Base-by-base conservation (phyloP, 2,329 filamentous ascomycete species). In the Acrocalymma vagum region DNA sequence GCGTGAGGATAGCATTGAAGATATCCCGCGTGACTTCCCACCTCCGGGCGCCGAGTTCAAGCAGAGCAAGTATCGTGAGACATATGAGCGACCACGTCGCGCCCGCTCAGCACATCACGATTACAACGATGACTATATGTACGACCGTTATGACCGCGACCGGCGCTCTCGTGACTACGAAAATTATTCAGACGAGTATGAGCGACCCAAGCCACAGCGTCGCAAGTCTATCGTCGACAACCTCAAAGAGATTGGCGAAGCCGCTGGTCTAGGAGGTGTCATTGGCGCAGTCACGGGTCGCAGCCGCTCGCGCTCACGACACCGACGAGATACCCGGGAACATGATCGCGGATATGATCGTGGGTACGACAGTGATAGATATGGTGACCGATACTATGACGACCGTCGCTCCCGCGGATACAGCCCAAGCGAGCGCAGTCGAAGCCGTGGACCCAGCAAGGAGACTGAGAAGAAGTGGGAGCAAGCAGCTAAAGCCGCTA, bases 401-500 rank as follows among this genome's bases (percentile, higher is more conserved):
- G 60, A 61, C 30, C 55, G 45, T 67, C 70, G 44, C 57, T 70
- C 52, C 53, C 53, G 62, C 51, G 50, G 80, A 15, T 82, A 82
- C 43, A 79, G 80, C 50, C 82, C 80, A 21, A 73, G 77, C 39
- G 77, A 79, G 28, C 74, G 78, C 41, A 76, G 75, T 46, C 62
- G 62, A 26, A 61, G 57, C 53, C 76, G 76, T 50, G 78, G 76
- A 26, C 73, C 70, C 64, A 76, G 68, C 52, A 67, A 69, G 55
- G n/a, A n/a, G n/a, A n/a, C n/a, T n/a, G 88, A 88, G 58, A 67
- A 70, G 46, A 78, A 78, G 53, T 79, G 76, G 76, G 73, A 77
- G 49, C 90, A 96, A 72, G 91, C 91, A 22, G 90, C 92, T 66
- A 93, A 94, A 76, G 92, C 93, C 22, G 94, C 92, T 14, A 78